Percentiles rank a stretch among this genome's conserved stretches.
phyloP scores from a whole-genome alignment of 2,329 filamentous ascomycete species.

The Aureobasidium zeae region DNA sequence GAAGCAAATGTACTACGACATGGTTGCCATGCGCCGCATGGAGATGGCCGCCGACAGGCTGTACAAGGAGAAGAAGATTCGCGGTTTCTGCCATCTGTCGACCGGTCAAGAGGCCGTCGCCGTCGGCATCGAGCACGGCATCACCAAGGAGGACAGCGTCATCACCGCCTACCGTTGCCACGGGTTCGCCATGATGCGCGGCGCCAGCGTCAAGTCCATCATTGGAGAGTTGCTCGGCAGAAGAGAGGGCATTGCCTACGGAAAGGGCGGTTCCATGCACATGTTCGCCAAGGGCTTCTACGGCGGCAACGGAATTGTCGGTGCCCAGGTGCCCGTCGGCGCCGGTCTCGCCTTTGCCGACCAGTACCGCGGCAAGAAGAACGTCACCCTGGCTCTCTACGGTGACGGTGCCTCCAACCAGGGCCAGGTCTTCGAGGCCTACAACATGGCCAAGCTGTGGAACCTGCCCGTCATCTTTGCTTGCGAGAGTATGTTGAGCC shows the following conservation, averaged over 20 bases:
- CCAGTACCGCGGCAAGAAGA: conserved; percentile 82
- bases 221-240: conserved; percentile 93
- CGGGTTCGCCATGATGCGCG: conserved; percentile 95
- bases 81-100: conserved; percentile 98
- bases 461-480: conserved; percentile 90
- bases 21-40: conserved; percentile 94
- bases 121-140: conserved; percentile 91
- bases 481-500: conserved; percentile 74
- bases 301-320: conserved; percentile 97
- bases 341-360: conserved; percentile 95
- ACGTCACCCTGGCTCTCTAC: conserved; percentile 81
- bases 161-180: conserved; percentile 99
- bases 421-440: conserved; percentile 98
- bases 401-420: conserved; percentile 98
- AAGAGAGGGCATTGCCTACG: conserved; percentile 92
- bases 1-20: conserved; percentile 98
- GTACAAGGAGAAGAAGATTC: conserved; percentile 99
- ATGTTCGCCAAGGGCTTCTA: conserved; percentile 99
- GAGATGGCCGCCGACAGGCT: conserved; percentile 98
- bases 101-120: conserved; percentile 97
- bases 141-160: conserved; percentile 82
- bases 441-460: conserved; percentile 99
- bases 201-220: conserved; percentile 79
- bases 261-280: conserved; percentile 99
- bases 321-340: conserved; percentile 94